Conservation (phyloP, 2,329 filamentous ascomycete genomes). For the Fusarium tupiense region DNA sequence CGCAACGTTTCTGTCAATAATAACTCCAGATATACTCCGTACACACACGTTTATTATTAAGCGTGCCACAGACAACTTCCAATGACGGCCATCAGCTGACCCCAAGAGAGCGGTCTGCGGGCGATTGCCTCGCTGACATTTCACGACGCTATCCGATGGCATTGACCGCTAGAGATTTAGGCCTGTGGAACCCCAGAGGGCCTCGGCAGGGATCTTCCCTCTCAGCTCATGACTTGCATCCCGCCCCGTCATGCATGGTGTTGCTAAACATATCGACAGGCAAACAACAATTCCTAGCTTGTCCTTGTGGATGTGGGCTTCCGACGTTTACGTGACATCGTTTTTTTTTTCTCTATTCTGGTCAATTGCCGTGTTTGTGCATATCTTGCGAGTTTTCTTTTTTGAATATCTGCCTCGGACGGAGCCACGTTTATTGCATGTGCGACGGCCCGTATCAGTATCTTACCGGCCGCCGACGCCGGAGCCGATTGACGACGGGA, state of each 20-base stretch:
- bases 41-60: neutral
- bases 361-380: slow-evolving; percentile 2
- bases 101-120: slow-evolving; percentile 34
- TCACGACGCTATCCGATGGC: slow-evolving; percentile 15
- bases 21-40: neutral
- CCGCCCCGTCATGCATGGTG: slow-evolving; percentile 10
- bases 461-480: slow-evolving; percentile 10
- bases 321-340: slow-evolving; percentile 11
- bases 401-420: slow-evolving; percentile 2
- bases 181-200: slow-evolving; percentile 6
- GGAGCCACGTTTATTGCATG: slow-evolving; percentile 7
- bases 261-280: slow-evolving; percentile 36
- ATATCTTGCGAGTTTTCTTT: neutral
- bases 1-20: slow-evolving; percentile 18
- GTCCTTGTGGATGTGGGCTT: neutral
- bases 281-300: neutral
- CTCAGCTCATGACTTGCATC: slow-evolving; percentile 30
- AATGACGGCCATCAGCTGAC: neutral
- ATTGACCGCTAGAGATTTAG: slow-evolving; percentile 33
- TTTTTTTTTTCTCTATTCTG: neutral
- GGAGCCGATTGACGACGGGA: slow-evolving; percentile 16
- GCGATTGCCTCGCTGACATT: slow-evolving; percentile 18
- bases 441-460: slow-evolving; percentile 10
- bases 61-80: neutral
- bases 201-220: slow-evolving; percentile 30